Evolutionary conservation across 1,139 yeast genomes (phyloP).

Genomic region (Saccharomycopsis phalli): DNA sequence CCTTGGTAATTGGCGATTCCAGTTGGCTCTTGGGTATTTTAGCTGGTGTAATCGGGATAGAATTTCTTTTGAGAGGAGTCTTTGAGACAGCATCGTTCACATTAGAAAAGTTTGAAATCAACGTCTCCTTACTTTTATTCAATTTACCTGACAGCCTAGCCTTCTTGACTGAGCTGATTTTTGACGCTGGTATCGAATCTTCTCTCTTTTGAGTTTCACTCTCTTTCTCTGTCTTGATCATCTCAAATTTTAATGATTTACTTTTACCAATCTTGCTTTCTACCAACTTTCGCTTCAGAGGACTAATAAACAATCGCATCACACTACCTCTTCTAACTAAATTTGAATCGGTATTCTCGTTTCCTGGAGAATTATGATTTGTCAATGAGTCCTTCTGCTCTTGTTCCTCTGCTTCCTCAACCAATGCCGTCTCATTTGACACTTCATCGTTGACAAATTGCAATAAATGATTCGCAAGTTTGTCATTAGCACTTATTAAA

Average conservation of each 20-base stretch:
- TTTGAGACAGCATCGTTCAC: background rate
- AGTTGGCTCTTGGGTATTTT: background rate
- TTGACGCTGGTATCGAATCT: too few relatives aligned
- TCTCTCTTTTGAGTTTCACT: background rate
- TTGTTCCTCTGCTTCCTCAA: constrained; percentile 2
- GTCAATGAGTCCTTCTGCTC: background rate
- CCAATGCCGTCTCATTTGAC: background rate
- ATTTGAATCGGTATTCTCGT: background rate
- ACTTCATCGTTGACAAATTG: constrained; percentile 12
- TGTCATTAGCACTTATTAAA: constrained; percentile 18
- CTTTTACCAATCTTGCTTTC: background rate
- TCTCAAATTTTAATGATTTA: background rate
- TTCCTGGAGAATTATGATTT: background rate
- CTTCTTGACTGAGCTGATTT: too few relatives aligned
- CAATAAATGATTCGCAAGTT: constrained; percentile 12
- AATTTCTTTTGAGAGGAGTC: constrained; percentile 3
- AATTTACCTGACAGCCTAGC: background rate
- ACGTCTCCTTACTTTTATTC: constrained; percentile 14
- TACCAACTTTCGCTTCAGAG: constrained; percentile 14
- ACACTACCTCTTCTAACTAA: constrained; percentile 7
- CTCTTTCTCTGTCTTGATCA: background rate
- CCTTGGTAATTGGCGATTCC: background rate
- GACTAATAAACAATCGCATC: constrained; percentile 16
- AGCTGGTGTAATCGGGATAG: background rate
- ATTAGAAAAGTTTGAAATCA: constrained; percentile 8